Evolutionary conservation across 23 red algal genomes (phyloP), one percentile per base, ranked within the genome.

Genomic region (Gracilaria caudata): DNA sequence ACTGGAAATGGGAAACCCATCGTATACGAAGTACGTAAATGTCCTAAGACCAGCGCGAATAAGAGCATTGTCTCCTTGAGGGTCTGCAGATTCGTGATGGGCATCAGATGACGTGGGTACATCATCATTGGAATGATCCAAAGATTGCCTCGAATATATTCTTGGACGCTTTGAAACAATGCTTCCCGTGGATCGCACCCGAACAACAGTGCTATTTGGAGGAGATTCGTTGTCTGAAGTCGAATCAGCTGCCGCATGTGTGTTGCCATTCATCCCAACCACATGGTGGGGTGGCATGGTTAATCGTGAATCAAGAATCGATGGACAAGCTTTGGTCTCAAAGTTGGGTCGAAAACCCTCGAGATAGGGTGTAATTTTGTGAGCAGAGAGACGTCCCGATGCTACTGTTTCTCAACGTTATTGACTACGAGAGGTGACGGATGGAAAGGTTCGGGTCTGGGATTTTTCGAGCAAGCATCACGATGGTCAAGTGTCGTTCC

Each of bases 21-120:
- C 82, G 30, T 86, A 86, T 9, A 86, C 12, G 40, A 86, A 86
- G 35, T 86, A 86, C 0, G 82, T 86, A 24, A 86, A 20, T 5
- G 51, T 33, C 38, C 82, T 36, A 17, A 86, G 40, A 20, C 58
- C 26, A 0, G 26, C 26, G 37, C 82, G 82, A 59, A 73, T 36
- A 16, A 68, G n/a, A 21, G 82, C 79, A 36, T 83, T 83, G 30
- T 68, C 26, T 9, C 68, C 0, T 25, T 63, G 25, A 13, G 51
- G 30, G 43, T 45, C 3, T n/a, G 24, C 33, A 63, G 57, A 2
- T 30, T 66, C 79, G 26, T 45, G 56, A 64, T 40, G 32, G 21
- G 9, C 70, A 29, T 33, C 25, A 8, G 70, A 29, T 12, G 40
- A 3, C 21, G 38, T 75, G 20, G 39, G 7, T 7, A 25, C 7